These are phyloP conservation scores for Takakia lepidozioides DNA, from an alignment of 225 moss, liverwort and hornwort genomes.

Conservation along the genomic window DNA sequence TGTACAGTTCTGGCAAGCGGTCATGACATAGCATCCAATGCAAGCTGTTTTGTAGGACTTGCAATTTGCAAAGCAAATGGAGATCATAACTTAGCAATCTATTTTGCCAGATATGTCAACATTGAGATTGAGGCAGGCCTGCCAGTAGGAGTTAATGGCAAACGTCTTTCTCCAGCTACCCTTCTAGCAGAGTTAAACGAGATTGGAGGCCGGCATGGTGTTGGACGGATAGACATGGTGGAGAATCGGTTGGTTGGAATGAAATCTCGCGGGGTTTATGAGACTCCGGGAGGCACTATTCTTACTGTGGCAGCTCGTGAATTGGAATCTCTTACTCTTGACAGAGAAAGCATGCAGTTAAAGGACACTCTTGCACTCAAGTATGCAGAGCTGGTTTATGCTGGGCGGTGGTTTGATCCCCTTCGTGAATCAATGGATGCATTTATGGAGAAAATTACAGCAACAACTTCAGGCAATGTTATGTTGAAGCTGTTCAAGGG, in stretches of 20 bases:
- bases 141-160: conserved; percentile 53
- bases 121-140: conserved; percentile 72
- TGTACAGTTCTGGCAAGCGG: too few species aligned
- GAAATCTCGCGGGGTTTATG: conserved; percentile 92
- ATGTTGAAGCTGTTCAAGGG: conserved; percentile 82
- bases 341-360: conserved; percentile 84
- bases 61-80: too few species aligned
- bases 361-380: conserved; percentile 84
- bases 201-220: conserved; percentile 70
- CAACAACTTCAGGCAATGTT: conserved; percentile 79
- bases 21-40: too few species aligned
- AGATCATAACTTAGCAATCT: too few species aligned
- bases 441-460: conserved; percentile 88
- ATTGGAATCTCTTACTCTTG: conserved; percentile 82
- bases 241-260: conserved; percentile 93
- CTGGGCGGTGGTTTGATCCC: conserved; percentile 94
- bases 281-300: conserved; percentile 95
- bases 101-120: conserved; percentile 63
- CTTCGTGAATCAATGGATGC: conserved; percentile 90
- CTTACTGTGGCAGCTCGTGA: conserved; percentile 68
- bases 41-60: too few species aligned
- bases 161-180: conserved; percentile 59
- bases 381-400: conserved; percentile 87
- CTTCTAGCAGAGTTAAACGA: conserved; percentile 60
- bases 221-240: conserved; percentile 92